Evolutionary conservation across 352 stramenopile species (phyloP).

Genomic region (Globisporangium heterothallicum): DNA sequence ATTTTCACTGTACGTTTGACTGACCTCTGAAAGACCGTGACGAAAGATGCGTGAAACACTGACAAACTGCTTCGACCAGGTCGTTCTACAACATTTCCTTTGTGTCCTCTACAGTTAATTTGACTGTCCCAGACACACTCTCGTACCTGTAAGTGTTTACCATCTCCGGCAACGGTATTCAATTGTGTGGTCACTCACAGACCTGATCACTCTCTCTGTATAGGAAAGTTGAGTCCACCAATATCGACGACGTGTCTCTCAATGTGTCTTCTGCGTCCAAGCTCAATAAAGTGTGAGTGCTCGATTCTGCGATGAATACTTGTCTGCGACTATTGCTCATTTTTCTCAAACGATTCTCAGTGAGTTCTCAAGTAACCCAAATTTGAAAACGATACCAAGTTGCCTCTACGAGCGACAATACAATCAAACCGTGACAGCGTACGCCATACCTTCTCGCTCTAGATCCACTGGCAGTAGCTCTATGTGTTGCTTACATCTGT

Average conservation of each 20-base stretch:
- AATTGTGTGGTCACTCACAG: background rate
- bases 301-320: background rate
- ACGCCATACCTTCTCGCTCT: slow-evolving; percentile 10
- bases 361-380: slow-evolving; percentile 12
- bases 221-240: background rate
- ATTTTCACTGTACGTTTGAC: background rate
- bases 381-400: slow-evolving; percentile 20
- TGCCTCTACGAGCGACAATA: slow-evolving; percentile 30
- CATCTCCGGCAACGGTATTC: background rate
- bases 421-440: slow-evolving; percentile 13
- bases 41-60: background rate
- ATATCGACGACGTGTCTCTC: background rate
- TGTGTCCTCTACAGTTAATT: background rate
- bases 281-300: background rate
- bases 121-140: background rate
- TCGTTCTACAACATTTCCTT: slow-evolving; percentile 3
- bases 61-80: background rate
- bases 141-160: slow-evolving; percentile 2
- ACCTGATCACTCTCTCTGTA: too few species aligned
- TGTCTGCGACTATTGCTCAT: background rate
- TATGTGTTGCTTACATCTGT: background rate
- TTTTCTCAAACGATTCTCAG: too few species aligned
- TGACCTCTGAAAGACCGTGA: background rate
- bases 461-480: background rate
- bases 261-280: background rate